Base-by-base conservation (phyloP, 2,329 filamentous ascomycete genomes). In the Exophiala viscosa region DNA sequence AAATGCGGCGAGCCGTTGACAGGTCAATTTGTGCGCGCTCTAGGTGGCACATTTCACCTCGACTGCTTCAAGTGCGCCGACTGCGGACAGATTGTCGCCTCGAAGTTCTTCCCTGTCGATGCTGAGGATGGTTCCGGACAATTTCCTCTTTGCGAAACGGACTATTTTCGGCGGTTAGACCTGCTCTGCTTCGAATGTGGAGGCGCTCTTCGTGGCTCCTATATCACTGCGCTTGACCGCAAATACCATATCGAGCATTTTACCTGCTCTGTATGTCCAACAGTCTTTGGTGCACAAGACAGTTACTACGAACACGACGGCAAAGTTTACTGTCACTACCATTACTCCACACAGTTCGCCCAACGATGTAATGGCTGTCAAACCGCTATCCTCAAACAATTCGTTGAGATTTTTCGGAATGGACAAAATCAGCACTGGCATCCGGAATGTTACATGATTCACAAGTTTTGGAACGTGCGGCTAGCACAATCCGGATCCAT, bases 161-260 rank as follows among this genome's bases (percentile, higher is more conserved):
- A 99, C 72, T 99, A 99, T 71, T 99, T 99, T 71, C 83, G 90
- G 64, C 84, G 93, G 54, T 82, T 99, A 14, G 90, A 92, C 58
- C 79, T 99, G 40, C 79, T 99, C 39, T 99, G 93, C 70, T 88
- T 88, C 70, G 86, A 93, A 58, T 99, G 93, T 69, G 90, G 90
- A 60, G 90, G 90, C 54, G 93, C 93, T 43, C 80, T 99, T 15
- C 87, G 93, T 57, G 93, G 93, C 42, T 97, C 93, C 3, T 99
- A 99, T 73, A 99, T 99, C 66, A 99, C 93, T 13, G 93, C 93
- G 3, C 80, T 99, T 48, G 93, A 99, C 63, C 88, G 90, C 65
- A 99, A 99, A 75, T 99, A 99, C 71, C 93, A 96, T 71, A 95
- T 99, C 61, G 92, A 97, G 70, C 93, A 99, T 73, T 99, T 99